Evolutionary conservation across 2,329 filamentous ascomycete species (phyloP), one percentile per base, ranked within the genome.

Genomic region (Cladosporium sp.): DNA sequence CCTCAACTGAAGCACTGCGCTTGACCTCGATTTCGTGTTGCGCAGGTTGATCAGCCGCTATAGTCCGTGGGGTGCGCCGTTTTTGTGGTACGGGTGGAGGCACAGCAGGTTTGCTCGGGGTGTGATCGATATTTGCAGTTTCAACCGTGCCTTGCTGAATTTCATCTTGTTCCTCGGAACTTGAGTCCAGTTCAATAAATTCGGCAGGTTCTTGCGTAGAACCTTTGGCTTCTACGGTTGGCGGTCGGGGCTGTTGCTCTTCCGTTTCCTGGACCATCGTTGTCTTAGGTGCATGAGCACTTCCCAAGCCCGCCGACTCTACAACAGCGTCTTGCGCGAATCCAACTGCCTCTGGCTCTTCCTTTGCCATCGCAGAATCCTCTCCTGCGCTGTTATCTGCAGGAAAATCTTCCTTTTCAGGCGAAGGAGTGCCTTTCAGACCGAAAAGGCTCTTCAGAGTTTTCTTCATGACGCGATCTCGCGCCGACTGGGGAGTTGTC

Each of bases 371-470:
- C 12, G 9, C 39, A 42, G 27, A 16, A 29, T 13, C 39, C 12
- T 38, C 16, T 18, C 3, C 36, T 15, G 18, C 36, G 13, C 11
- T 11, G 16, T 27, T 27, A 12, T 15, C n/a, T 27, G n/a, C 39
- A 16, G 19, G 15, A 16, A 42, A 7, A 27, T 50, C 48, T 30
- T 54, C 53, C 19, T 53, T 53, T 38, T 57, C 55, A 11, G 58
- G 56, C 7, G 57, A 57, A 12, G 59, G 61, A n/a, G 60, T 60
- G 7, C 51, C 54, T 30, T 45, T 54, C 38, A 64, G 60, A 12
- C 63, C 63, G 33, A 65, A 66, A 12, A 66, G 50, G 41, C 63
- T 65, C 30, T 54, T 54, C 29, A 59, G 63, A 0, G 62, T 65
- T 51, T 52, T 53, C 25, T 51, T 55, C 62, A 64, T 63, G 38